phyloP scores from a whole-genome alignment of 1,284 basidiomycete species.

The Stygiomarasmius scandens region DNA sequence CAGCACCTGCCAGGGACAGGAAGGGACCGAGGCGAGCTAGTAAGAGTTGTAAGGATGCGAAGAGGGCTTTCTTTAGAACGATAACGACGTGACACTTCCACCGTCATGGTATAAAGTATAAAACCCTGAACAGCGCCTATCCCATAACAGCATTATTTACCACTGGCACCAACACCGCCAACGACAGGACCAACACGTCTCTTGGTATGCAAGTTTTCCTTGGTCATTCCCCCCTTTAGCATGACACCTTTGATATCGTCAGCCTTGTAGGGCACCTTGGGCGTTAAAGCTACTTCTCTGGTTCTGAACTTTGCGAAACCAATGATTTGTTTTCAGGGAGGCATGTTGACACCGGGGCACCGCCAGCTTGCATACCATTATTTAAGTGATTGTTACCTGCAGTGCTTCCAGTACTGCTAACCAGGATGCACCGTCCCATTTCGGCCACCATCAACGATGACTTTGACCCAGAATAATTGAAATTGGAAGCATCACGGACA shows the following conservation, averaged over 20 bases:
- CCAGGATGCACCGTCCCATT: slow-evolving; percentile 73
- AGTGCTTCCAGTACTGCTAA: slow-evolving; percentile 38
- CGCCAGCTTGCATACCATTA: neutral
- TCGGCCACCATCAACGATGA: slow-evolving; percentile 70
- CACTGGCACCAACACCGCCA: slow-evolving; percentile 24
- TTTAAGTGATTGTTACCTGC: slow-evolving; percentile 32
- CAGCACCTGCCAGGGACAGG: too few relatives aligned
- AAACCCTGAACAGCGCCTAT: neutral
- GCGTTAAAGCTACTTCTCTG: slow-evolving; percentile 88
- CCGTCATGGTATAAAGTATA: neutral
- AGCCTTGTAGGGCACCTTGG: slow-evolving; percentile 87
- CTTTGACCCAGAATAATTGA: slow-evolving; percentile 52
- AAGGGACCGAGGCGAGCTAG: too few relatives aligned
- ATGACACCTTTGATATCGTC: slow-evolving; percentile 92
- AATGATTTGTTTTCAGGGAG: slow-evolving; percentile 92
- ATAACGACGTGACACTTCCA: neutral
- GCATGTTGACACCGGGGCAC: slow-evolving; percentile 29
- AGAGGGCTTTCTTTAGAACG: too few relatives aligned
- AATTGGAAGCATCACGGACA: slow-evolving; percentile 33
- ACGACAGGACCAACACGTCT: slow-evolving; percentile 73
- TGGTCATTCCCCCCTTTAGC: slow-evolving; percentile 98
- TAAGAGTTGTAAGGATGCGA: too few relatives aligned
- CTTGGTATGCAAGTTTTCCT: slow-evolving; percentile 98
- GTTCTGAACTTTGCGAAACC: slow-evolving; percentile 97
- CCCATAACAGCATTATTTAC: slow-evolving; percentile 19